Evolutionary conservation across 2,329 filamentous ascomycete species (phyloP).

Genomic region (Falciphora oryzae): DNA sequence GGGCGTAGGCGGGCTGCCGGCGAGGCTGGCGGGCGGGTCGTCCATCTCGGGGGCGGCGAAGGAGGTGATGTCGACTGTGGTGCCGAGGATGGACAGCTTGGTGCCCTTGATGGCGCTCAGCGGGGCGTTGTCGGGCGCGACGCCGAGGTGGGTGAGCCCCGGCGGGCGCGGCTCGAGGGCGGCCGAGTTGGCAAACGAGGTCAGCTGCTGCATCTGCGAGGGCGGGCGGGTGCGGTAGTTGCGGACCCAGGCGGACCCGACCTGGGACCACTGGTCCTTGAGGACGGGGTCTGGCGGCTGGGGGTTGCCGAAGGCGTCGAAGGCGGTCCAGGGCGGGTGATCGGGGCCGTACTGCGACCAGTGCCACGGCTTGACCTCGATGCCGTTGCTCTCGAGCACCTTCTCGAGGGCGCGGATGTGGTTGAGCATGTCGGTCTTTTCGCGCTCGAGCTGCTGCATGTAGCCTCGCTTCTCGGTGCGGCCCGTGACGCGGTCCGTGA

Average conservation of each 20-base stretch:
- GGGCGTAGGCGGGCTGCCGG: conserved; percentile 23
- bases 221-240: conserved; percentile 14
- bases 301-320: conserved; percentile 23
- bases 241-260: conserved; percentile 30
- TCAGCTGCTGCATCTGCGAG: not conserved
- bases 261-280: conserved; percentile 29
- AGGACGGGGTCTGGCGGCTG: conserved; percentile 19
- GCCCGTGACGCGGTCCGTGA: conserved; percentile 81
- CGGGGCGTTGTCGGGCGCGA: conserved; percentile 55
- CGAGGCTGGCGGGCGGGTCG: conserved; percentile 41
- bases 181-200: conserved; percentile 23
- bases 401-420: conserved; percentile 65
- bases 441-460: conserved; percentile 67
- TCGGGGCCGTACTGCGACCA: conserved; percentile 25
- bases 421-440: conserved; percentile 60
- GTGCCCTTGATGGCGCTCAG: conserved; percentile 72
- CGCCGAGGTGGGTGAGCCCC: conserved; percentile 62
- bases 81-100: conserved; percentile 70
- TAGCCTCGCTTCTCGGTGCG: conserved; percentile 75
- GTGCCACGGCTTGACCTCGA: conserved; percentile 52
- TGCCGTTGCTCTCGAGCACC: conserved; percentile 53
- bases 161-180: conserved; percentile 33
- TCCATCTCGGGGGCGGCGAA: conserved; percentile 63
- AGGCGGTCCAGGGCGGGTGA: conserved; percentile 21
- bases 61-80: conserved; percentile 71